Evolutionary conservation across 305 asterid species (phyloP), one percentile per base, ranked within the genome.

Genomic region (Lippia alba): DNA sequence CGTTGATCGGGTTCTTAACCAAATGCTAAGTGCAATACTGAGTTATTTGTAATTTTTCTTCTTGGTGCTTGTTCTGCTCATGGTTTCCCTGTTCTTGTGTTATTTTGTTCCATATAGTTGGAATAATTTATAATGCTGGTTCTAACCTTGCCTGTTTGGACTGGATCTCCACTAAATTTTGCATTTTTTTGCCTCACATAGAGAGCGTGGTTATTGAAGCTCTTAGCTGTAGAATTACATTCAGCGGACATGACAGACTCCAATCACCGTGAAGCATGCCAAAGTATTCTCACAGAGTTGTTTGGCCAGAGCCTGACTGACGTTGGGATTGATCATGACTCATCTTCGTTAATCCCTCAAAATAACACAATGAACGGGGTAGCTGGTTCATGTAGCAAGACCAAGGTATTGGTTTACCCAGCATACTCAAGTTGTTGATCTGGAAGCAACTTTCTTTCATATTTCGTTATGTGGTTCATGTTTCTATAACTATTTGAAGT

Each of bases 181-280:
- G 24, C 67, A 67, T 32, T 70, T 36, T 61, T 61, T 69, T 71
- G 64, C 70, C 61, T 79, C 73, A 44, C 82, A 69, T 79, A 94
- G 99, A 84, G 97, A 81, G 94, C 97, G 34, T 94, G 99, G 99
- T 74, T 94, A 67, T 83, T 91, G 89, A 94, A 94, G 85, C 96
- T 94, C 78, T 84, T 94, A 71, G 92, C 97, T 49, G 81, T 90
- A 16, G 98, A 87, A 67, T 74, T 91, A 53, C 99, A 94, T 81
- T 82, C 85, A 59, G 96, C 96, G 19, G 94, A 92, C 71, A 72
- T 82, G 81, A 58, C 61, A 66, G 91, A 82, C 72, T 69, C 90
- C 54, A 77, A 79, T 78, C 98, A 94, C 76, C 90, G 85, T 63
- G 96, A 90, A 84, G 77, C 97, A 70, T 92, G 97, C 78, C 91